Evolutionary conservation across 306 rosid species (phyloP), one percentile per base, ranked within the genome.

Genomic region (Vachellia pachyceras): DNA sequence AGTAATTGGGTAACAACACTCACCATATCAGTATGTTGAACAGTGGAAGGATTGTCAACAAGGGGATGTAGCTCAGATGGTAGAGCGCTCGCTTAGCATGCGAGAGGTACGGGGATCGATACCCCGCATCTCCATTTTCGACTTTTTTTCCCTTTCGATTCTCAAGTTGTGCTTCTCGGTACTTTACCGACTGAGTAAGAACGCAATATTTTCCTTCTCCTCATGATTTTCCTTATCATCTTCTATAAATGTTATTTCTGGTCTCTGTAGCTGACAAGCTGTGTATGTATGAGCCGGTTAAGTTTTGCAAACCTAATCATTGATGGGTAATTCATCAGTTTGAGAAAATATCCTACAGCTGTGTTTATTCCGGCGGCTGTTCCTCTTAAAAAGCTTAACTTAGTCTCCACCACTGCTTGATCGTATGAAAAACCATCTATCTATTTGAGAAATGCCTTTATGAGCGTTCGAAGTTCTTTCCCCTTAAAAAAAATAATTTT

Each of bases 21-120:
- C 33, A 29, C 33, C 33, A 29, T 29, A n/a, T n/a, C n/a, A n/a
- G n/a, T n/a, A n/a, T n/a, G n/a, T n/a, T n/a, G n/a, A n/a, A 29
- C 33, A 29, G 33, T 29, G 33, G 45, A 42, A 7, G 45, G 0
- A 29, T 29, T 29, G 33, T 29, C 33, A 29, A 29, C 33, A 2
- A 5, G 11, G 25, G 60, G 95, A 91, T 87, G 90, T 91, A 89
- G 92, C 90, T 89, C 90, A 91, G 90, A 86, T 91, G 92, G 95
- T 91, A 87, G 90, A 87, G 95, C 88, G 90, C 91, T 89, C 89
- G 91, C 92, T 91, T 91, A 85, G 90, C 91, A 87, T 87, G 94
- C 89, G 90, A 90, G 89, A 90, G 89, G 92, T 69, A 82, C 84
- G 83, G 89, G 90, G 90, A 89, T 89, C 90, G 89, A 87, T 88